These are phyloP conservation scores for Pseudomassariella vexata DNA, from an alignment of 2,329 filamentous ascomycete genomes.

Conservation along the genomic window DNA sequence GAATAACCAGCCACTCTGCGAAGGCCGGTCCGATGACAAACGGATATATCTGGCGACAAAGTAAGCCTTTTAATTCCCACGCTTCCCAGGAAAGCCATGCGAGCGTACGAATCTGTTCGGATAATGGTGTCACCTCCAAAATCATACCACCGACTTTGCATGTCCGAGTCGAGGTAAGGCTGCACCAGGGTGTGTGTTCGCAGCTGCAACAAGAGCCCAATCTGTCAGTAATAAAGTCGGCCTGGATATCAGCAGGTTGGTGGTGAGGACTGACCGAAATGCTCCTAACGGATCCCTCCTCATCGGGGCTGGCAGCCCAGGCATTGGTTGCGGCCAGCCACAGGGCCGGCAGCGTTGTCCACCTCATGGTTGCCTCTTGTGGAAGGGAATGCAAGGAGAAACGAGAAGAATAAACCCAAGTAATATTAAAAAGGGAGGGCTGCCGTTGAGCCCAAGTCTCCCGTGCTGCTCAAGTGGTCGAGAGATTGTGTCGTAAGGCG, in stretches of 20 bases:
- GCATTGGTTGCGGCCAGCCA: conserved; percentile 31
- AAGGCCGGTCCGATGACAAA: conserved; percentile 83
- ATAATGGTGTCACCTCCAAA: conserved; percentile 95
- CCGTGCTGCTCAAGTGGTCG: conserved; percentile 6
- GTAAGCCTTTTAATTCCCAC: conserved; percentile 10
- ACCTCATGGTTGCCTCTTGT: conserved; percentile 17
- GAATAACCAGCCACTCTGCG: conserved; percentile 89
- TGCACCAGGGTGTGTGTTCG: conserved; percentile 81
- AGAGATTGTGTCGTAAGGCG: too few relatives aligned
- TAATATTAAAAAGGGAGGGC: background rate
- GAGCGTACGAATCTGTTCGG: conserved; percentile 58
- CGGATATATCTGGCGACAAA: conserved; percentile 69
- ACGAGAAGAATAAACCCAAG: conserved; percentile 7
- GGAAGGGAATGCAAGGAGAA: conserved; percentile 7
- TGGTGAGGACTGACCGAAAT: conserved; percentile 51
- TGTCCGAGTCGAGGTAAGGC: conserved; percentile 96
- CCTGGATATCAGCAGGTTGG: conserved; percentile 6
- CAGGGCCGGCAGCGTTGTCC: conserved; percentile 23
- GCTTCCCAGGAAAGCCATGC: conserved; percentile 1
- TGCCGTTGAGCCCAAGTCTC: conserved; percentile 1
- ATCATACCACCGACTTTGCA: conserved; percentile 98
- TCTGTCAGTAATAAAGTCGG: conserved; percentile 9
- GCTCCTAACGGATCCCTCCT: conserved; percentile 49
- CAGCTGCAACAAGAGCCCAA: conserved; percentile 56
- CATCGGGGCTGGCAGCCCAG: conserved; percentile 37